A percentile compares a stretch with the other conserved stretches of the same genome.
Evolutionary conservation across 139 green algal genomes (phyloP).

Genomic region (Dunaliella sp.): DNA sequence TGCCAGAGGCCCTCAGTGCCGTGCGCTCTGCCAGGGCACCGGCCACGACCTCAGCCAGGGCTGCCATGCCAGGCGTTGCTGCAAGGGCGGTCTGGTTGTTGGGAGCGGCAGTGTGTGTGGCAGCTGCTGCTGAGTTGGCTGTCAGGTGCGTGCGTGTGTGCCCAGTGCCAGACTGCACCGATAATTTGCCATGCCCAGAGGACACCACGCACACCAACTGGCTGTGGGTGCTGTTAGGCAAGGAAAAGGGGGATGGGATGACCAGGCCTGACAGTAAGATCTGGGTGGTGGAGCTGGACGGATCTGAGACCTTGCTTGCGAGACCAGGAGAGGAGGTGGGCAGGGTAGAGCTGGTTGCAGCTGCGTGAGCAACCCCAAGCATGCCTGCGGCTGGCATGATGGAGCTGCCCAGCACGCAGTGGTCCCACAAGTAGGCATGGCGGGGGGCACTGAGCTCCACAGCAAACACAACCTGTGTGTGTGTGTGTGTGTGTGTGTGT

Average conservation of each 20-base stretch:
- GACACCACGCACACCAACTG: not conserved
- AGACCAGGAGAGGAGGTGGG: not conserved
- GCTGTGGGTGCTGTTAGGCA: not conserved
- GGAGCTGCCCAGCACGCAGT: conserved; percentile 52
- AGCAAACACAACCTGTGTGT: conserved; percentile 30
- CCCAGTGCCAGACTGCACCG: not conserved
- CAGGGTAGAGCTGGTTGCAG: conserved; percentile 5
- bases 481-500: too few species aligned
- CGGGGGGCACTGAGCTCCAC: conserved; percentile 12
- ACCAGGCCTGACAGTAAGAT: not conserved
- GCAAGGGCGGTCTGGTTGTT: not conserved
- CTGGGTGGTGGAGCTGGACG: not conserved
- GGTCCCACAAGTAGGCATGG: conserved; percentile 57
- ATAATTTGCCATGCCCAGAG: not conserved
- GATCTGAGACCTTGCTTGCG: not conserved
- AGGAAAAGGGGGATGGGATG: not conserved
- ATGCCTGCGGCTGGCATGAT: conserved; percentile 68
- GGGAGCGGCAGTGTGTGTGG: too few species aligned
- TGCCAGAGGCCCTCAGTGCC: not conserved
- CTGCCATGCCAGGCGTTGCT: not conserved
- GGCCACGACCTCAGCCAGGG: not conserved
- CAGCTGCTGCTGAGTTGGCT: too few species aligned
- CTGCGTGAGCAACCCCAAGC: conserved; percentile 48
- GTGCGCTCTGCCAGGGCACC: not conserved
- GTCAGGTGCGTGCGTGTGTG: not conserved